Evolutionary conservation across 2,329 filamentous ascomycete genomes (phyloP).

Genomic region (Botrytis tulipae): DNA sequence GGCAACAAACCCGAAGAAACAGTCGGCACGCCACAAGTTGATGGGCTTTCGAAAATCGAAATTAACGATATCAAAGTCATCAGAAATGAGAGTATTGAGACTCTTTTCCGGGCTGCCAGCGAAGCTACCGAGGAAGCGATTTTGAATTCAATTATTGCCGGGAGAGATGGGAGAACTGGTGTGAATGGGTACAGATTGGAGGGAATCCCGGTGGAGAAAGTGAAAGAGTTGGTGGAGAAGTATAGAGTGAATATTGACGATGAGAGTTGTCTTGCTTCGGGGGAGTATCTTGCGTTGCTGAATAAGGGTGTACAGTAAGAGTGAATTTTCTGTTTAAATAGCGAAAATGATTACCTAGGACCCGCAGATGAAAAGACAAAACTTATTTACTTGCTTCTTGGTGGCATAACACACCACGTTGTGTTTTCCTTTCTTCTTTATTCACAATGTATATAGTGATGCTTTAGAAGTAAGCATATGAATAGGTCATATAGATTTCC

Average conservation of each 20-base stretch:
- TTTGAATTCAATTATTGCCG: constrained; percentile 58
- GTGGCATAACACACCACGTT: no score
- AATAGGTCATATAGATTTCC: not conserved
- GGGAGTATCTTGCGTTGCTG: not conserved
- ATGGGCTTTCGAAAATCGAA: constrained; percentile 36
- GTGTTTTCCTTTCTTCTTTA: not conserved
- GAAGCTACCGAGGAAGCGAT: constrained; percentile 66
- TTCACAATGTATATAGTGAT: not conserved
- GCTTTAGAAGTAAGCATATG: not conserved
- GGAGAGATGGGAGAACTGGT: constrained; percentile 58
- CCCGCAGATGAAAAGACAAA: no score
- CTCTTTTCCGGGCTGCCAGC: constrained; percentile 58
- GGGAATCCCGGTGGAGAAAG: constrained; percentile 47
- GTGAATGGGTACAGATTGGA: constrained; percentile 50
- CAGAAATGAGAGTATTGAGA: constrained; percentile 59
- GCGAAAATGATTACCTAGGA: no score
- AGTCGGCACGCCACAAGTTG: constrained; percentile 33
- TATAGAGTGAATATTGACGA: constrained; percentile 26
- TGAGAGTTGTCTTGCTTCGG: not conserved
- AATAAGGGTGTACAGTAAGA: not conserved
- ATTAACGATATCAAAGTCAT: constrained; percentile 49
- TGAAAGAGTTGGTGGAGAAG: constrained; percentile 28
- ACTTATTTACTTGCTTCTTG: no score
- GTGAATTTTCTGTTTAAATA: not conserved
- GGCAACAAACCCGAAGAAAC: constrained; percentile 43